Evolutionary conservation across 2,329 filamentous ascomycete species (phyloP).

Genomic region (Phoma sp.): DNA sequence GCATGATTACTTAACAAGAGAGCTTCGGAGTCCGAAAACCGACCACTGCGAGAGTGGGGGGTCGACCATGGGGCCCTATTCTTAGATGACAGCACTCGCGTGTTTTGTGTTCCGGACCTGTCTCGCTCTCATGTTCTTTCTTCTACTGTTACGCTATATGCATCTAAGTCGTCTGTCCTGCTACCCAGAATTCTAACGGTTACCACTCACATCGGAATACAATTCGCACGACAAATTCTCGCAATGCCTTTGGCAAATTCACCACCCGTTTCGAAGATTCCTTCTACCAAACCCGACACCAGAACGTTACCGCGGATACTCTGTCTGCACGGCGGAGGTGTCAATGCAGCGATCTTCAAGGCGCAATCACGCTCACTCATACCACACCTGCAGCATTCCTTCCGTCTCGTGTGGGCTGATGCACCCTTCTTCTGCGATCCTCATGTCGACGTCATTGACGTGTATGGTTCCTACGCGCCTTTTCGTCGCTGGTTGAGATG

Average conservation of each 20-base stretch:
- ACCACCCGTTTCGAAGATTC: slow-evolving; percentile 28
- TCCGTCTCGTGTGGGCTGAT: slow-evolving; percentile 76
- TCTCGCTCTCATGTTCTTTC: not conserved
- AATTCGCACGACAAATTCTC: not conserved
- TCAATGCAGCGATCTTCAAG: slow-evolving; percentile 73
- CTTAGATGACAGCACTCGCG: slow-evolving; percentile 6
- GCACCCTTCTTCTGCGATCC: slow-evolving; percentile 69
- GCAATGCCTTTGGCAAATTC: slow-evolving; percentile 9
- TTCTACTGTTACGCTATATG: not conserved
- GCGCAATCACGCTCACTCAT: slow-evolving; percentile 68
- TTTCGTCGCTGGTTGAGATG: slow-evolving; percentile 71
- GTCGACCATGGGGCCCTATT: slow-evolving; percentile 13
- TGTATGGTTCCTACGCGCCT: slow-evolving; percentile 71
- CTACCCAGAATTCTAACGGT: not conserved
- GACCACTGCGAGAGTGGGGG: not conserved
- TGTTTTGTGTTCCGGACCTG: not conserved
- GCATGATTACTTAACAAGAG: not conserved
- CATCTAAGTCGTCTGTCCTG: not conserved
- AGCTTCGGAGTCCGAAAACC: slow-evolving; percentile 11
- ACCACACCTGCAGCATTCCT: slow-evolving; percentile 59
- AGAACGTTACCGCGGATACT: slow-evolving; percentile 68
- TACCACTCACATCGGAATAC: not conserved
- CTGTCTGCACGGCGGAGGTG: slow-evolving; percentile 81
- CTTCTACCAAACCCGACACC: slow-evolving; percentile 34
- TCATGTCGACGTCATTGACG: slow-evolving; percentile 66